Conservation (phyloP, 1,284 basidiomycete genomes). For the Meira miltonrushii region DNA sequence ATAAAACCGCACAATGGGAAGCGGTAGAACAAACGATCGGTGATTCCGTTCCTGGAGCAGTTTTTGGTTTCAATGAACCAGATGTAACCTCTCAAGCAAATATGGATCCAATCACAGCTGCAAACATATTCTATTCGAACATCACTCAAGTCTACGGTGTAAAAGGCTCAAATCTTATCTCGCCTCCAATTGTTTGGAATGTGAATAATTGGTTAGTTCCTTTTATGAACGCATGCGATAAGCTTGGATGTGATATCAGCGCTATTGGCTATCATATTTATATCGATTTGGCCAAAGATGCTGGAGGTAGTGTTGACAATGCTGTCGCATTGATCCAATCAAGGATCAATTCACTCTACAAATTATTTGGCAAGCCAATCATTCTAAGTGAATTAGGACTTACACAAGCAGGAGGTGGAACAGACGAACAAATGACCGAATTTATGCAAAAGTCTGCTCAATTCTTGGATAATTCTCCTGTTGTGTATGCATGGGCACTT, state of each 20-base stretch:
- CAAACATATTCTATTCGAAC: background rate
- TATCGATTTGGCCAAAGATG: background rate
- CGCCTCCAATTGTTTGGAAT: background rate
- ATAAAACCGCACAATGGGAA: background rate
- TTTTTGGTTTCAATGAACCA: background rate
- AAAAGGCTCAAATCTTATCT: background rate
- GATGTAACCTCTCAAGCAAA: background rate
- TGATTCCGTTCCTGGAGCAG: background rate
- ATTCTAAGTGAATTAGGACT: background rate
- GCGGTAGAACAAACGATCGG: background rate
- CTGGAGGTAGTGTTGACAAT: background rate
- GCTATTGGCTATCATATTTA: background rate
- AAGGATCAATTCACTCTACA: background rate
- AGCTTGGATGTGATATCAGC: background rate
- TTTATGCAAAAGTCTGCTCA: background rate
- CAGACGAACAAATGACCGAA: background rate
- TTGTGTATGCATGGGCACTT: background rate
- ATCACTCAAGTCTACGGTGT: background rate
- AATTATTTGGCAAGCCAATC: background rate
- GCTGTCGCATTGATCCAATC: background rate
- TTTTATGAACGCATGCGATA: background rate
- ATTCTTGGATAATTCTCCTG: background rate
- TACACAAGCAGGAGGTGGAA: background rate
- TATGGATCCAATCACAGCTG: background rate
- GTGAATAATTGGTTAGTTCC: background rate